phyloP scores from a whole-genome alignment of 208 protist species.

The Acanthamoeba lenticulata region DNA sequence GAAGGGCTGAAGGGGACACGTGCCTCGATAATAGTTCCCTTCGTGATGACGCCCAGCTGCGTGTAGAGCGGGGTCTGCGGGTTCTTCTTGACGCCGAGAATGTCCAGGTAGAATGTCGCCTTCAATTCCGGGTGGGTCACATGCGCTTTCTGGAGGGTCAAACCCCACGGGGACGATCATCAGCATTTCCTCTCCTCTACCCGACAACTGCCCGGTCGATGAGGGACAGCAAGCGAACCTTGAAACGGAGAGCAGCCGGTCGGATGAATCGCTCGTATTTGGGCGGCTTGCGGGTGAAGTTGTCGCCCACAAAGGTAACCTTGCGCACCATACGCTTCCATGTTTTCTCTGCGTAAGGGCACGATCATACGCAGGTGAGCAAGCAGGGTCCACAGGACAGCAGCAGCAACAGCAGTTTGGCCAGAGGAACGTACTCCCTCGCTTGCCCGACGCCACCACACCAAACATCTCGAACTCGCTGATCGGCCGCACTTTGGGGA shows the following conservation, averaged over 20 bases:
- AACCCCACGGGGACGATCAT: neutral
- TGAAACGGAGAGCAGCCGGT: conserved; percentile 97
- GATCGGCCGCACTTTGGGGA: conserved; percentile 98
- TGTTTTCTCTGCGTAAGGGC: conserved; percentile 90
- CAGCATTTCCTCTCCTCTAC: too few relatives aligned
- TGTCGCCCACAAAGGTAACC: conserved; percentile 99
- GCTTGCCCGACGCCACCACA: conserved; percentile 95
- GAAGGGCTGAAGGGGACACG: too few relatives aligned
- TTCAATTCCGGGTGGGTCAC: conserved; percentile 99
- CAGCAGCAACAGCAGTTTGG: neutral
- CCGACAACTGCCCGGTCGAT: too few relatives aligned
- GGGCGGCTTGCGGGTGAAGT: conserved; percentile 99
- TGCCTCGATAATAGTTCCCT: conserved; percentile 99
- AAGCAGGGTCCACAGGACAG: neutral
- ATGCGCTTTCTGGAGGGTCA: conserved; percentile 94
- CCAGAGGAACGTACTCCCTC: conserved; percentile 86
- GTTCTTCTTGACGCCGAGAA: conserved; percentile 99
- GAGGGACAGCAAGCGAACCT: too few relatives aligned
- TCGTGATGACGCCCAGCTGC: conserved; percentile 99
- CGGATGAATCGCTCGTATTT: conserved; percentile 99
- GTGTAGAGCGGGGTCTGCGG: conserved; percentile 99
- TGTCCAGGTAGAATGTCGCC: conserved; percentile 99
- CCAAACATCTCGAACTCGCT: conserved; percentile 99
- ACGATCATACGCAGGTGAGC: too few relatives aligned
- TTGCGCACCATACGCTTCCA: conserved; percentile 99